Base-by-base conservation (phyloP, 1,284 basidiomycete genomes). In the Omphalotus olearius region DNA sequence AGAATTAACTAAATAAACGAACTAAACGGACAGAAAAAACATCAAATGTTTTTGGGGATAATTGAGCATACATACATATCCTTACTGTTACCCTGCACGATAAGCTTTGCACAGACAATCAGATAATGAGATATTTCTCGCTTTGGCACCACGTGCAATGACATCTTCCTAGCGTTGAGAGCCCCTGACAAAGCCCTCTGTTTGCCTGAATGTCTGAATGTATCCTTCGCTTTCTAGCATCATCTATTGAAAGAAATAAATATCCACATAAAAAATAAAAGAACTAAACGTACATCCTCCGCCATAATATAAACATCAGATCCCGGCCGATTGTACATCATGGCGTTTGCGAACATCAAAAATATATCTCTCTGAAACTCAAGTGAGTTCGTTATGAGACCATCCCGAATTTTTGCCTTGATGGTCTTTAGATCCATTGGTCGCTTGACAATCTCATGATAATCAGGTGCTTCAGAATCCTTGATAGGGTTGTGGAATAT, bases 391-490 rank as follows among this genome's bases (percentile, higher is more conserved):
- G 78, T 72, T 44, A 96, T 91, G 2, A 79, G 61, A 0, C 93
- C 93, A 60, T 93, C 90, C 62, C 88, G 88, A 57, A 97, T 84
- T 55, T 80, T 79, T 14, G 75, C 75, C 64, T 90, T 89, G 64
- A 98, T 88, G 1, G 89, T 94, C 68, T 93, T 94, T 50, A 98
- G 75, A 65, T 96, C 93, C 82, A 94, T 94, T 0, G 95, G 93
- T 18, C 88, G 79, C 62, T 90, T 91, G 56, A 98, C 89, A 56
- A 97, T 89, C 51, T 92, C 86, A 56, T 85, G 83, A 66, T 98
- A 98, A 63, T 92, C 91, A 0, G 92, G 87, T 4, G 94, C 94
- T 59, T 95, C 91, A 13, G 81, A 82, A 53, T 81, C 80, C 63
- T 88, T 91, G 64, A 98, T 93, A 4, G 93, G 93, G 58, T 91